Conservation (phyloP, 106 monocot species). For the Dioscorea dumetorum region DNA sequence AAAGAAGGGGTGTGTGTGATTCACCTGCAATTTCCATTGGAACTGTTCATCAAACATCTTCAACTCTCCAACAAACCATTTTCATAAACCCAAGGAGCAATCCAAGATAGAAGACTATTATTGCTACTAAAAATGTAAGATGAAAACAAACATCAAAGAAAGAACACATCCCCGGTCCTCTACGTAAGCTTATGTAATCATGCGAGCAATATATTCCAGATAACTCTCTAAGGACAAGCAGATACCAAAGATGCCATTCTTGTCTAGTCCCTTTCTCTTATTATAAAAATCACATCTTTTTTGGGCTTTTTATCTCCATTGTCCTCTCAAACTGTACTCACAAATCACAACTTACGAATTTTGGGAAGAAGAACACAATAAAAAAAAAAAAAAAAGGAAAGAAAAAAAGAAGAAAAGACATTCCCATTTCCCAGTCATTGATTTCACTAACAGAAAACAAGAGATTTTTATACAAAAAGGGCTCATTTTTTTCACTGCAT, state of each 20-base stretch:
- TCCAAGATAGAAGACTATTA: not conserved
- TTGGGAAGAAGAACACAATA: too few species aligned
- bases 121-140: conserved; percentile 7
- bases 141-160: conserved; percentile 11
- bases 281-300: conserved; percentile 9
- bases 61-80: conserved; percentile 15
- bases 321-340: conserved; percentile 5
- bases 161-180: conserved; percentile 23
- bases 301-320: not conserved
- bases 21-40: conserved; percentile 24
- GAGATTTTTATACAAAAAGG: too few species aligned
- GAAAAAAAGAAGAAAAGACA: too few species aligned
- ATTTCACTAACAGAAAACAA: too few species aligned
- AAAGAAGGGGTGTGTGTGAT: not conserved
- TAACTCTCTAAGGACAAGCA: conserved; percentile 24
- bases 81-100: conserved; percentile 8
- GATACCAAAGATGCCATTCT: conserved; percentile 30
- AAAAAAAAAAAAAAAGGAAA: too few species aligned
- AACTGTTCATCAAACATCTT: conserved; percentile 23
- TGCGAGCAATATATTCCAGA: conserved; percentile 51
- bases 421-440: too few species aligned
- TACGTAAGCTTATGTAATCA: conserved; percentile 33
- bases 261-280: conserved; percentile 13
- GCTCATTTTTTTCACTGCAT: too few species aligned
- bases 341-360: too few species aligned